A percentile compares a stretch with the other conserved stretches of the same genome.
phyloP scores from a whole-genome alignment of 306 rosid genomes.

The Astragalus glycyphyllos region DNA sequence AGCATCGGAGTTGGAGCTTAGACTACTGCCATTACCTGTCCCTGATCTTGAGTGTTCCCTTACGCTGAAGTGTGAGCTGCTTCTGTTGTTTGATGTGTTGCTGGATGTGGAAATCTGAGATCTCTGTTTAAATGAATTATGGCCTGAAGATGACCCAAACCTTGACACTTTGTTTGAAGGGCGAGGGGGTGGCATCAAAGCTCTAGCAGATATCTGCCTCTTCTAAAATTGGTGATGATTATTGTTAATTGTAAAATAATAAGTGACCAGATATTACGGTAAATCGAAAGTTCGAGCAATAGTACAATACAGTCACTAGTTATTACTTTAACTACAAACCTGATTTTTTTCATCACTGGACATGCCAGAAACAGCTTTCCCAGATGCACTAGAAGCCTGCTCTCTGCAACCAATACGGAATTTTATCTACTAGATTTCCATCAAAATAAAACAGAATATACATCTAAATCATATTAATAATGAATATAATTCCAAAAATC shows the following conservation, averaged over 20 bases:
- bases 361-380: conserved; percentile 96
- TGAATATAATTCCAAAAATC: conserved; percentile 17
- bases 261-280: neutral
- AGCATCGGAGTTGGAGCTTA: conserved; percentile 99
- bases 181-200: conserved; percentile 96
- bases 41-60: conserved; percentile 79
- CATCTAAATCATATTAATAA: conserved; percentile 14
- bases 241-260: conserved; percentile 26
- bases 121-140: conserved; percentile 58
- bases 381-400: conserved; percentile 97
- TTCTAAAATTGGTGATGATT: conserved; percentile 48
- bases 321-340: conserved; percentile 52
- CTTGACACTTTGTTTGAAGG: conserved; percentile 66
- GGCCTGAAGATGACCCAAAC: conserved; percentile 80
- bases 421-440: neutral
- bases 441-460: conserved; percentile 8
- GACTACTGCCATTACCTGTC: conserved; percentile 79
- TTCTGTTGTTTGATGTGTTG: conserved; percentile 73
- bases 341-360: conserved; percentile 97
- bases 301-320: conserved; percentile 21
- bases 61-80: conserved; percentile 63
- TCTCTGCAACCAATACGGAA: conserved; percentile 69
- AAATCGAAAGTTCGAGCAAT: conserved; percentile 34
- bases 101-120: conserved; percentile 66
- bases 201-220: conserved; percentile 94